phyloP scores from a whole-genome alignment of 2,329 filamentous ascomycete genomes.

The Colletotrichum endophyticum region DNA sequence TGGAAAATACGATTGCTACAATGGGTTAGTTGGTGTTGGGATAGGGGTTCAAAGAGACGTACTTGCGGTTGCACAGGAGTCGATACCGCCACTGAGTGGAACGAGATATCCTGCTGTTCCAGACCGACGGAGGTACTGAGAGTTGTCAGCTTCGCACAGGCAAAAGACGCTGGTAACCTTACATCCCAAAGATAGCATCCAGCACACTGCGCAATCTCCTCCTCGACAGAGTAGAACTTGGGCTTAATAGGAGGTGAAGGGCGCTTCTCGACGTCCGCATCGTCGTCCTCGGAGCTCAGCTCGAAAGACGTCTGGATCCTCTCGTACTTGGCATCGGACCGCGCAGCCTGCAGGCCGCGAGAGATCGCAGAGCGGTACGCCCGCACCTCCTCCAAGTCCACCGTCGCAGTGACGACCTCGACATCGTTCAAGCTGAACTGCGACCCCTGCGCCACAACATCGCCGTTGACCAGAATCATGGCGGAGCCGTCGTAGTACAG shows the following conservation, averaged over 20 bases:
- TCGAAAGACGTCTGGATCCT: conserved; percentile 42
- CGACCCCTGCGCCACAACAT: conserved; percentile 50
- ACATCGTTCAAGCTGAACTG: conserved; percentile 60
- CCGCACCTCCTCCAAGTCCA: conserved; percentile 75
- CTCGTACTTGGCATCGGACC: conserved; percentile 47
- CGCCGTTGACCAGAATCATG: conserved; percentile 67
- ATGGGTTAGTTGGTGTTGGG: background rate
- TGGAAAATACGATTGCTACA: conserved; percentile 43
- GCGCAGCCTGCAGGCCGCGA: conserved; percentile 62
- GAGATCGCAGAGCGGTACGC: conserved; percentile 61
- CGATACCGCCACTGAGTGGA: conserved; percentile 60
- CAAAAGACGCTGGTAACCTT: background rate
- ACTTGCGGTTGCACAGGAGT: conserved; percentile 56
- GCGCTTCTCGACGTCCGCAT: conserved; percentile 41
- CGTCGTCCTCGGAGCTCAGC: conserved; percentile 37
- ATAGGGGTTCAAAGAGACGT: background rate
- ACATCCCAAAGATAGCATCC: conserved; percentile 71
- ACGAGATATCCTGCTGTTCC: conserved; percentile 58
- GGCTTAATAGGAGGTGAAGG: conserved; percentile 51
- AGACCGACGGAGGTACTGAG: conserved; percentile 14
- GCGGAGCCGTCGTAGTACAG: conserved; percentile 59
- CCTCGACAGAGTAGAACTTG: conserved; percentile 65
- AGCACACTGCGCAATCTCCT: conserved; percentile 69
- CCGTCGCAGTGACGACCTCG: conserved; percentile 68
- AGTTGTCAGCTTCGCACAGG: background rate